Evolutionary conservation across 352 stramenopile genomes (phyloP).

Genomic region (Phytopythium vexans): DNA sequence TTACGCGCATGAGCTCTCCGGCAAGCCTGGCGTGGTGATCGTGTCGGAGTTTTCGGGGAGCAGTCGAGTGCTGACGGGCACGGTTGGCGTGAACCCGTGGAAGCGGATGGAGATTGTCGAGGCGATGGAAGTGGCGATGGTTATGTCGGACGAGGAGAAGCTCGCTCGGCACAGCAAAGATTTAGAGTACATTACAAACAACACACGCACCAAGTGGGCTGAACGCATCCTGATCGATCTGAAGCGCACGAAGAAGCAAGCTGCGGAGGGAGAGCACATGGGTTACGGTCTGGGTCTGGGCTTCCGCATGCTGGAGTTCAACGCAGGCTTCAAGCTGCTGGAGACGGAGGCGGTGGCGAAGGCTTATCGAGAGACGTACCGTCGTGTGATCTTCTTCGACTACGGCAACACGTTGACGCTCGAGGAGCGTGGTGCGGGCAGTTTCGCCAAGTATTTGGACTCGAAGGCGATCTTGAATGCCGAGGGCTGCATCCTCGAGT

Average conservation of each 20-base stretch:
- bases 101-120: conserved; percentile 90
- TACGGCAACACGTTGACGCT: conserved; percentile 97
- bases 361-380: conserved; percentile 83
- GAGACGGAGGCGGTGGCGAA: conserved; percentile 89
- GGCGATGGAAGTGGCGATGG: conserved; percentile 59
- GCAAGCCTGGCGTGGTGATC: conserved; percentile 89
- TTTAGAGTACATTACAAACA: conserved; percentile 91
- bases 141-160: conserved; percentile 69
- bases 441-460: conserved; percentile 86
- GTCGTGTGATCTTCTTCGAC: conserved; percentile 96
- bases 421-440: conserved; percentile 74
- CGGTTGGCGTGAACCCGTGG: conserved; percentile 98
- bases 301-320: conserved; percentile 96
- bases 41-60: conserved; percentile 97
- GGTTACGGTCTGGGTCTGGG: conserved; percentile 94
- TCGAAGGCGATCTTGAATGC: conserved; percentile 22
- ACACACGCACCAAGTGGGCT: conserved; percentile 97
- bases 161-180: conserved; percentile 76
- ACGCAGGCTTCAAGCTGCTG: conserved; percentile 94
- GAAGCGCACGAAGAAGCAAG: conserved; percentile 91
- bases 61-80: conserved; percentile 95
- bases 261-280: conserved; percentile 90
- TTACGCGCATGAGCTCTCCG: conserved; percentile 72
- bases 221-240: conserved; percentile 97
- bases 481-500: conserved; percentile 3